These are phyloP conservation scores for Oryza meyeriana DNA, from an alignment of 176 grass and related monocot species.

Conservation along the genomic window DNA sequence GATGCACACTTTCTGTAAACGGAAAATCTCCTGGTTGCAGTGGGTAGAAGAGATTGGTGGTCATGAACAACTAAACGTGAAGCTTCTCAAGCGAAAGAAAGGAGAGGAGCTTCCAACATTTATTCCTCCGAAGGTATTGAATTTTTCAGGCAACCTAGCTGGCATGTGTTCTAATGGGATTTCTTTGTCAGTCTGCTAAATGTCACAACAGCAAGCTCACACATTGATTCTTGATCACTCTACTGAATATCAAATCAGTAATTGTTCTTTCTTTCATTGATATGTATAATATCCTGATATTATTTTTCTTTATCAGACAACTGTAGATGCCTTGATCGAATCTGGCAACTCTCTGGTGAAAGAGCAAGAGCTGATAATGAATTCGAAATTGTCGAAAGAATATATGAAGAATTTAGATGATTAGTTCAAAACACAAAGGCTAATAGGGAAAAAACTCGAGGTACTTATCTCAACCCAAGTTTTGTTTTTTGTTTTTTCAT, in stretches of 20 bases:
- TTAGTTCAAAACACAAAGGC: conserved; percentile 10
- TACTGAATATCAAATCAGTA: background rate
- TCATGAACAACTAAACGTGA: conserved; percentile 67
- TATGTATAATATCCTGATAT: conserved; percentile 9
- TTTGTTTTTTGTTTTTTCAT: background rate
- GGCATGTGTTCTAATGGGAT: background rate
- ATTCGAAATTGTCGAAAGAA: conserved; percentile 77
- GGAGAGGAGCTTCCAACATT: conserved; percentile 81
- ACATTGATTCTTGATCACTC: background rate
- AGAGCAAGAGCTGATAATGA: conserved; percentile 79
- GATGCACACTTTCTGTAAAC: background rate
- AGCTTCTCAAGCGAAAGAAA: conserved; percentile 71
- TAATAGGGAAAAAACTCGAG: background rate
- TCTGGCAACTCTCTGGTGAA: conserved; percentile 61
- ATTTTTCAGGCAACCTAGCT: background rate
- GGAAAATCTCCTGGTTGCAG: conserved; percentile 35
- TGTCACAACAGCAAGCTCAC: background rate
- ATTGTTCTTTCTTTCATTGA: background rate
- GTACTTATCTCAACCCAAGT: background rate
- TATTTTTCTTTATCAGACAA: conserved; percentile 43
- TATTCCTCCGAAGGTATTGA: conserved; percentile 75
- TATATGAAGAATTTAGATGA: conserved; percentile 92
- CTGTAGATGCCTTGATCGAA: conserved; percentile 67
- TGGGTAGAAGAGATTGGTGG: conserved; percentile 88
- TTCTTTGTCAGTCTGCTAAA: background rate